phyloP scores from a whole-genome alignment of 164 flowering plant species.

The Santalum album region DNA sequence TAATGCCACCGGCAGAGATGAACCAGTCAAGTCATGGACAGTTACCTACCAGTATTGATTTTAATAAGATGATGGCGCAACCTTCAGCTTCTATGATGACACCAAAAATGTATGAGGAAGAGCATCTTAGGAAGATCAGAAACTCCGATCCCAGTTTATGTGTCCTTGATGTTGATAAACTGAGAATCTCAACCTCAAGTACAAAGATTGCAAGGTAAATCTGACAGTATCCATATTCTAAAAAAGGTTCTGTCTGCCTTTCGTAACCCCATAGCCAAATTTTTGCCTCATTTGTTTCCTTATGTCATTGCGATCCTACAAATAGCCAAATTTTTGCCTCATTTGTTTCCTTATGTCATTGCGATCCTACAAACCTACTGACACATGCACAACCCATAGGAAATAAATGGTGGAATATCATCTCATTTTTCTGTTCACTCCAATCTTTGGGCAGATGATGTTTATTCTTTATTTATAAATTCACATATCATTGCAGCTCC shows the following conservation, averaged over 20 bases:
- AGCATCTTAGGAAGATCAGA: not conserved
- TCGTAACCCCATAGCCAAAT: no score
- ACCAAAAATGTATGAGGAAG: constrained; percentile 5
- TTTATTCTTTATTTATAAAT: no score
- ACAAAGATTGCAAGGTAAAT: constrained; percentile 1
- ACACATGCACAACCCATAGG: no score
- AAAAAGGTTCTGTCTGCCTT: no score
- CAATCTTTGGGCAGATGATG: no score
- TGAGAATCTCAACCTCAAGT: not conserved
- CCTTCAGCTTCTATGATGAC: constrained; percentile 4
- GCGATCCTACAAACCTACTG: no score
- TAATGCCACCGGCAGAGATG: not conserved
- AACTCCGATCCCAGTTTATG: not conserved
- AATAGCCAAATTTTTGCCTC: no score
- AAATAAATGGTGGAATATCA: no score
- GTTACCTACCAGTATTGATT: not conserved
- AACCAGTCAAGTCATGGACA: constrained; percentile 5
- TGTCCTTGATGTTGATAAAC: constrained; percentile 2
- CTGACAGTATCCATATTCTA: not conserved
- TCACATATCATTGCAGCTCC: constrained; percentile 6
- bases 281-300: no score
- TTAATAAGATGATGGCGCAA: constrained; percentile 3
- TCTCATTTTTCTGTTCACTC: no score
- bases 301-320: no score
- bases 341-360: no score